These are phyloP conservation scores for Spinacia oleracea DNA, from an alignment of 179 eudicot genomes.

Conservation along the genomic window DNA sequence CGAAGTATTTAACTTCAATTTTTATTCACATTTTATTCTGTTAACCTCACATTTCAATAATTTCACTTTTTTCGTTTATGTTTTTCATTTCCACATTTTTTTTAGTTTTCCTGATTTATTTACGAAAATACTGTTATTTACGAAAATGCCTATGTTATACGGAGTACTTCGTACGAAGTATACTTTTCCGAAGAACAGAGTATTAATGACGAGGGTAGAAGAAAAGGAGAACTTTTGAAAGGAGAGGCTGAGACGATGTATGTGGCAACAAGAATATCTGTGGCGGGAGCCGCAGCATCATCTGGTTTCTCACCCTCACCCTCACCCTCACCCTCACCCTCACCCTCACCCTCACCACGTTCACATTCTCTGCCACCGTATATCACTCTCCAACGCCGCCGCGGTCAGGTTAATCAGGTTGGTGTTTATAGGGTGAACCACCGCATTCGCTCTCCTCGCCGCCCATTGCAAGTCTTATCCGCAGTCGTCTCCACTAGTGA, in stretches of 20 bases:
- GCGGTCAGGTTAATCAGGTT: not conserved
- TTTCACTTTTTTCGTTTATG: too few species aligned
- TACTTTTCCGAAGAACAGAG: too few species aligned
- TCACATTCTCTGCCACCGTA: constrained; percentile 5
- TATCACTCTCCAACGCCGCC: not conserved
- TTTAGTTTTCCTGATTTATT: too few species aligned
- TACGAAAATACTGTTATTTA: too few species aligned
- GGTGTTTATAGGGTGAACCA: not conserved
- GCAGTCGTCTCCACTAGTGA: not conserved
- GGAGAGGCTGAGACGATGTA: not conserved
- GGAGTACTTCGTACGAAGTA: too few species aligned
- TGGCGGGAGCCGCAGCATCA: not conserved
- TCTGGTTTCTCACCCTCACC: not conserved
- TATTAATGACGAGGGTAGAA: too few species aligned
- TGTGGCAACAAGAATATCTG: not conserved
- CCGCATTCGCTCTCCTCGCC: not conserved
- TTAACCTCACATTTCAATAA: too few species aligned
- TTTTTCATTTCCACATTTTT: too few species aligned
- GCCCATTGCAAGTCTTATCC: not conserved
- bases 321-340: too few species aligned
- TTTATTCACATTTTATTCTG: too few species aligned
- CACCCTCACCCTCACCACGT: not conserved
- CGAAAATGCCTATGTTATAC: too few species aligned
- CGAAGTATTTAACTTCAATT: too few species aligned
- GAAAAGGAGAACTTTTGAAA: not conserved